phyloP scores from a whole-genome alignment of 2,329 filamentous ascomycete genomes.

The Fusarium kyushuense region DNA sequence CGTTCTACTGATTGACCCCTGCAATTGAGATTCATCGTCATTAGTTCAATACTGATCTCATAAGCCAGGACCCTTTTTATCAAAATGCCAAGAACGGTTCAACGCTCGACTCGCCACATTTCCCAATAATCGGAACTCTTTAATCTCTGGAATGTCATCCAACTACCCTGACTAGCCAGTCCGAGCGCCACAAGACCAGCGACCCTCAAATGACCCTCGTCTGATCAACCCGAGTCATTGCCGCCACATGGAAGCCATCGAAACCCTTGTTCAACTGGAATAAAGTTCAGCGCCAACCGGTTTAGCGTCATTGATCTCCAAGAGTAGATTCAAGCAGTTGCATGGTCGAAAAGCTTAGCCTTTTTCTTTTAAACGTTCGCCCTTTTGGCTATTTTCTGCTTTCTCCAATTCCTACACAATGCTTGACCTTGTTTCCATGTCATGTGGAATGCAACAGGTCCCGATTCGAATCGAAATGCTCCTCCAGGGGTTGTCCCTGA shows the following conservation, averaged over 20 bases:
- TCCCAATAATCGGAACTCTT: neutral
- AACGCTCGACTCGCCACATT: neutral
- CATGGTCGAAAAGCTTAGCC: neutral
- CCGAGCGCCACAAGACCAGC: slow-evolving; percentile 16
- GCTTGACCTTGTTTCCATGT: slow-evolving; percentile 12
- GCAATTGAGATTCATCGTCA: too few species aligned
- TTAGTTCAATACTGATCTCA: neutral
- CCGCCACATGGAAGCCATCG: slow-evolving; percentile 7
- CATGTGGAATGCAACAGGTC: slow-evolving; percentile 45
- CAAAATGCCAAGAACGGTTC: neutral
- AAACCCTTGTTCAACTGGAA: neutral
- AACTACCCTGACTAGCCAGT: neutral
- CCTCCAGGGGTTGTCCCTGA: slow-evolving; percentile 38
- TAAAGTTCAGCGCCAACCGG: slow-evolving; percentile 19
- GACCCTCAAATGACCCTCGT: neutral
- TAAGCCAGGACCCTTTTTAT: neutral
- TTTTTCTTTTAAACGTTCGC: neutral
- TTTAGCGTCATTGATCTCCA: slow-evolving; percentile 23
- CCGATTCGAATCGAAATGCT: slow-evolving; percentile 42
- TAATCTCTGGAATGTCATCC: neutral
- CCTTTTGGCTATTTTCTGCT: neutral
- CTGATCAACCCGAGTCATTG: slow-evolving; percentile 20
- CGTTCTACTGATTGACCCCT: too few species aligned
- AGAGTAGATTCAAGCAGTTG: neutral
- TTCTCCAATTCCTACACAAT: slow-evolving; percentile 7